Base-by-base conservation (phyloP, 305 asterid genomes). In the Solanum chacoense region DNA sequence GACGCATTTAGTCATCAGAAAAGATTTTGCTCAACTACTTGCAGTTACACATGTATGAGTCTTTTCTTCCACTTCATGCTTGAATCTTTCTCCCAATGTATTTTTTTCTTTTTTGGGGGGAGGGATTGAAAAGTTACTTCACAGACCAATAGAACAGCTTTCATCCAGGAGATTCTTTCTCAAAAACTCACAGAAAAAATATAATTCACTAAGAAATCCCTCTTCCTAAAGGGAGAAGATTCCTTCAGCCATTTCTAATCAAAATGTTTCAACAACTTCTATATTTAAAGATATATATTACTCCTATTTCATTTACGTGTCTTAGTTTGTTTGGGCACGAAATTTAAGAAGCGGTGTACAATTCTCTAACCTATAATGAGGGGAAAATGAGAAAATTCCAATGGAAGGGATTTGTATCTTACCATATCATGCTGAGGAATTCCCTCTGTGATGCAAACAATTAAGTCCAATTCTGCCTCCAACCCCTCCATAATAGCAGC, bases 391-490 rank as follows among this genome's bases (percentile, higher is more conserved):
- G 38, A 81, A n/a, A 81, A 29, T 13, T 81, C 86, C 38, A 81
- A 29, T 29, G 0, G 14, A 26, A 45, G 26, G 26, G 71, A 40
- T 80, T 80, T 42, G 42, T 37, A 65, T 8, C 45, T 91, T 95
- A 97, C 99, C 99, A 97, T 97, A 90, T 97, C 99, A 90, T 97
- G 98, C 77, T 97, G 99, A 22, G 99, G 98, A 88, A 97, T 95
- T 89, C 99, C 99, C 89, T 97, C 99, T 8, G 99, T 97, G 88
- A 96, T 91, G 89, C 94, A 92, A 32, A 92, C 94, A 91, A 96
- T 90, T 92, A 97, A 91, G 91, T 97, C 99, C 45, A 97, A 94
- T 90, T 97, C 99, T 59, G 99, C 98, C 81, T 96, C 99, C 94
- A 97, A 4, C 3, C 96, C 91, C 93, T 97, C 99, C 98, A 96